Conservation (phyloP, 2,329 filamentous ascomycete species). For the Diaporthe ampelina region DNA sequence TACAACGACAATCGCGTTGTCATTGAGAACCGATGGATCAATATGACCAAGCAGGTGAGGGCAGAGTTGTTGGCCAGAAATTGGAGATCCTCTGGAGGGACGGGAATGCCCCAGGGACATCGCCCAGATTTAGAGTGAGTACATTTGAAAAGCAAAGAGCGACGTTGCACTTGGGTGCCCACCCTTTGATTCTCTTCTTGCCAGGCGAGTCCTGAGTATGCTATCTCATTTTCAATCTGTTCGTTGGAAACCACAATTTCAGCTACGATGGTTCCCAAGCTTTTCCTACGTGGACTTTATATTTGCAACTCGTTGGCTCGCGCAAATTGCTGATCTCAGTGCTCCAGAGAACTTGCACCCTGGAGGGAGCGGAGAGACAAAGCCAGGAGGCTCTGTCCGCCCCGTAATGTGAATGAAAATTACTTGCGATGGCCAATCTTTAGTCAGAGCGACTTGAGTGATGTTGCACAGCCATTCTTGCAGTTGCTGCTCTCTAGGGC, state of each 20-base stretch:
- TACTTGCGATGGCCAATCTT: background rate
- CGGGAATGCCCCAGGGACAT: background rate
- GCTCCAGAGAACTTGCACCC: background rate
- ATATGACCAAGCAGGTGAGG: background rate
- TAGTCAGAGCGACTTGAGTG: background rate
- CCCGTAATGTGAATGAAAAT: background rate
- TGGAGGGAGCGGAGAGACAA: background rate
- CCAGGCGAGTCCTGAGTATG: background rate
- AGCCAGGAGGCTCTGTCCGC: background rate
- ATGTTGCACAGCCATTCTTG: background rate
- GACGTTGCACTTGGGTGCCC: background rate
- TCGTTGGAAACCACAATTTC: background rate
- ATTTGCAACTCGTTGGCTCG: background rate
- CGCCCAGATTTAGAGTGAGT: conserved; percentile 11
- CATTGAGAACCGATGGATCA: conserved; percentile 1
- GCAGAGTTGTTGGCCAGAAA: background rate
- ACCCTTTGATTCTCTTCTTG: background rate
- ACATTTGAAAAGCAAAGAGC: background rate
- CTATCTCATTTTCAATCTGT: background rate
- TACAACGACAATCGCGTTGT: background rate
- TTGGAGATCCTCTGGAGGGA: background rate
- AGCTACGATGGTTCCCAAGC: background rate
- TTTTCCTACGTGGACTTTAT: background rate
- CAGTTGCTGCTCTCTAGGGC: background rate
- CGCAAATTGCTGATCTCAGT: background rate